A percentile compares a stretch with the other conserved stretches of the same genome.
Conservation (phyloP, 805 yeast genomes). For the Starmerella roubikii region DNA sequence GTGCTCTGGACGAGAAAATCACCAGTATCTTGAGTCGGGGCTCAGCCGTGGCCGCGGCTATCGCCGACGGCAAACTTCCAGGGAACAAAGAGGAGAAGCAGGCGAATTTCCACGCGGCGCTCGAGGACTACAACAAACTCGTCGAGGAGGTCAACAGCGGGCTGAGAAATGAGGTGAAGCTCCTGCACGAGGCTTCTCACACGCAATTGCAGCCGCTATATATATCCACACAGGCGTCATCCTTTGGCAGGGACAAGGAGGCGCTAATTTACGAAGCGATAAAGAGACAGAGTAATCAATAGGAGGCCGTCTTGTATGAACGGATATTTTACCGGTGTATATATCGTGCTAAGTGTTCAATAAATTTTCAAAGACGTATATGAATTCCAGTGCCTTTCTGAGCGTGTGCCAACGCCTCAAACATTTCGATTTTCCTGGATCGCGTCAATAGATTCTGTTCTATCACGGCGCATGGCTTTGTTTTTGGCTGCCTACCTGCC, state of each 20-base stretch:
- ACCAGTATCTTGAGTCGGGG: slow-evolving; percentile 22
- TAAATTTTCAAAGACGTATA: no score
- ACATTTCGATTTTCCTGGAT: no score
- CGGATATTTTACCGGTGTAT: no score
- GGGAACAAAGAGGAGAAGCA: slow-evolving; percentile 22
- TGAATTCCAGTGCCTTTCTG: no score
- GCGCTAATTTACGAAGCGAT: slow-evolving; percentile 23
- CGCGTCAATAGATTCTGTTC: no score
- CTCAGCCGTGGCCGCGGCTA: slow-evolving; percentile 20
- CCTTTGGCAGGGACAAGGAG: slow-evolving; percentile 48
- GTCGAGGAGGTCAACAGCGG: slow-evolving; percentile 46
- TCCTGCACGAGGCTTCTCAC: slow-evolving; percentile 38
- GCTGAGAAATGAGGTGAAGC: slow-evolving; percentile 51
- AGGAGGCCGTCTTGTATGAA: no score
- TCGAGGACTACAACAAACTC: slow-evolving; percentile 38
- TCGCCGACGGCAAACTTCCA: slow-evolving; percentile 21
- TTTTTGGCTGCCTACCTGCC: no score
- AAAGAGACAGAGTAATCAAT: slow-evolving; percentile 14
- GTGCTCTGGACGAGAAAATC: slow-evolving; percentile 21
- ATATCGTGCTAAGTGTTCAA: no score
- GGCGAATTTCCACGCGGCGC: slow-evolving; percentile 32
- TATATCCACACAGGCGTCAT: slow-evolving; percentile 57
- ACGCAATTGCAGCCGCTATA: slow-evolving; percentile 50
- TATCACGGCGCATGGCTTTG: no score
- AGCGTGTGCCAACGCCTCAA: no score